Conservation (phyloP, 164 flowering plant genomes). For the Macadamia tetraphylla region DNA sequence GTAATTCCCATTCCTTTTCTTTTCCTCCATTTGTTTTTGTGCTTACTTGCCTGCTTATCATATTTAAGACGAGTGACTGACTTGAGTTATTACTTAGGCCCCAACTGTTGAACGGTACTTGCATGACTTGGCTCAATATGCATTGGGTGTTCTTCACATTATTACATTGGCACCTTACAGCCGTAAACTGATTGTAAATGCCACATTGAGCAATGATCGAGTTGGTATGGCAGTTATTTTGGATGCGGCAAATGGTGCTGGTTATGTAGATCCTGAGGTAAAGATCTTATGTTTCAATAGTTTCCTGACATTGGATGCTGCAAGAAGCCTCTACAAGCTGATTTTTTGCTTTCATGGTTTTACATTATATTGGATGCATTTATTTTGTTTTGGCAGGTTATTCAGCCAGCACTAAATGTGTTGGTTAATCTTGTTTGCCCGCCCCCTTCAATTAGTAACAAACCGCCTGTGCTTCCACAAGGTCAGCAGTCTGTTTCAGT, state of each 20-base stretch:
- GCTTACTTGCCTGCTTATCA: background rate
- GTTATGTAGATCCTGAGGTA: slow-evolving; percentile 82
- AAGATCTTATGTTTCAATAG: background rate
- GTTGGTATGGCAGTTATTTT: slow-evolving; percentile 90
- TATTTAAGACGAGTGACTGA: too few relatives aligned
- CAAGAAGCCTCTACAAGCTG: background rate
- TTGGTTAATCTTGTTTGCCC: slow-evolving; percentile 95
- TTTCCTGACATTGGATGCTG: background rate
- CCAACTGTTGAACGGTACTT: slow-evolving; percentile 94
- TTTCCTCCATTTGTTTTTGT: background rate
- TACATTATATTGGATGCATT: background rate
- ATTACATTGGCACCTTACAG: slow-evolving; percentile 75
- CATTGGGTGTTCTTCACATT: slow-evolving; percentile 92
- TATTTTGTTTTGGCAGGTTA: slow-evolving; percentile 44
- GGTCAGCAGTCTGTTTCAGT: slow-evolving; percentile 51
- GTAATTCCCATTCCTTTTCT: background rate
- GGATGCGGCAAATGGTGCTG: slow-evolving; percentile 81
- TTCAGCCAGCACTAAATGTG: slow-evolving; percentile 82
- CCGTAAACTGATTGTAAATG: slow-evolving; percentile 77
- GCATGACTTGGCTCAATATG: slow-evolving; percentile 97
- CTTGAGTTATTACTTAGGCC: slow-evolving; percentile 41
- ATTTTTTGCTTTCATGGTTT: background rate
- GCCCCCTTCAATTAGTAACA: slow-evolving; percentile 91
- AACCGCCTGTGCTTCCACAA: slow-evolving; percentile 45
- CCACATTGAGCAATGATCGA: slow-evolving; percentile 81